Evolutionary conservation across 1,284 basidiomycete genomes (phyloP).

Genomic region (Trichosporon sp.): DNA sequence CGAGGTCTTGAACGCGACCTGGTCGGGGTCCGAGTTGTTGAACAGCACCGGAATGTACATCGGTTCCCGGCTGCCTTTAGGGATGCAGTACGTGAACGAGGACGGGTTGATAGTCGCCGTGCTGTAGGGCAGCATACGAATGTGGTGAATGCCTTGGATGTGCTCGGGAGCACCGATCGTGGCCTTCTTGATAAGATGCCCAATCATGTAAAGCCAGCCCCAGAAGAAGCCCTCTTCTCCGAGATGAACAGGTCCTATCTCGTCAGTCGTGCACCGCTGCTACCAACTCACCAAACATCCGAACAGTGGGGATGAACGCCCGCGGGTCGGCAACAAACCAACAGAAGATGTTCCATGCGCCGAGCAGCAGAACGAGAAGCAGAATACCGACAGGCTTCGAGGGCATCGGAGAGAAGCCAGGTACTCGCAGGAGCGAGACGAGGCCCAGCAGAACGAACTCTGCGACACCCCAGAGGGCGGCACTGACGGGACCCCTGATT

Average conservation of each 20-base stretch:
- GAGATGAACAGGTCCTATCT: conserved; percentile 16
- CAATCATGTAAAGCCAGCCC: conserved; percentile 12
- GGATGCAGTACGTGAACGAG: conserved; percentile 46
- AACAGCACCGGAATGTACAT: conserved; percentile 57
- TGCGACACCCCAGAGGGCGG: conserved; percentile 29
- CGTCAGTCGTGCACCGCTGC: background rate
- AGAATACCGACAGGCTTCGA: conserved; percentile 15
- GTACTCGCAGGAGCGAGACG: conserved; percentile 36
- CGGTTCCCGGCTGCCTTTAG: conserved; percentile 33
- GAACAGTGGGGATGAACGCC: conserved; percentile 27
- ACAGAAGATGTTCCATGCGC: conserved; percentile 30
- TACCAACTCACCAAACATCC: conserved; percentile 29
- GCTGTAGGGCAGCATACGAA: conserved; percentile 43
- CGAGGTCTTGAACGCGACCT: conserved; percentile 69
- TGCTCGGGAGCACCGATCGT: conserved; percentile 30
- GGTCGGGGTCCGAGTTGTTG: conserved; percentile 80
- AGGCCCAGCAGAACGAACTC: conserved; percentile 27
- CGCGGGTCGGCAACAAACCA: conserved; percentile 37
- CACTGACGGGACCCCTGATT: conserved; percentile 29
- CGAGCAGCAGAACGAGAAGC: conserved; percentile 19
- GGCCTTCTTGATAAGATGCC: conserved; percentile 6
- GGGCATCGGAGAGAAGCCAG: conserved; percentile 32
- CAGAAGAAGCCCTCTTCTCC: conserved; percentile 24
- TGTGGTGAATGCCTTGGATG: conserved; percentile 41
- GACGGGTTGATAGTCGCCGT: conserved; percentile 48